phyloP scores from a whole-genome alignment of 805 yeast genomes.

The Wickerhamomyces subpelliculosus region DNA sequence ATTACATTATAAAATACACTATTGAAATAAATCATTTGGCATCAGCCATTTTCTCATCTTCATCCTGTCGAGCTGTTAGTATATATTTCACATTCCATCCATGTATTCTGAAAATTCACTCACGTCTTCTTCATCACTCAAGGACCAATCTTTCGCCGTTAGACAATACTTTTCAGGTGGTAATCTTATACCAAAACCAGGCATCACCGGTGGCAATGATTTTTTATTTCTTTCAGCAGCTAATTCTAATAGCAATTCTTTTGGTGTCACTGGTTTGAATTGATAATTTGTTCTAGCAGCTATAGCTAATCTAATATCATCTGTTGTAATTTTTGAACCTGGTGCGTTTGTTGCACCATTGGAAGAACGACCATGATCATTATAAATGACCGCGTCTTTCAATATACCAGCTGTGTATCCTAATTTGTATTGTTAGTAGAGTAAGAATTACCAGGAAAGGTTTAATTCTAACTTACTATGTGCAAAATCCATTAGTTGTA shows the following conservation, averaged over 20 bases:
- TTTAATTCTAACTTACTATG: slow-evolving; percentile 36
- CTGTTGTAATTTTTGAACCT: slow-evolving; percentile 60
- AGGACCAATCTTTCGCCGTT: slow-evolving; percentile 73
- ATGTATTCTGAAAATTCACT: neutral
- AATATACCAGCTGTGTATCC: slow-evolving; percentile 80
- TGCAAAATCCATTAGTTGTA: slow-evolving; percentile 96
- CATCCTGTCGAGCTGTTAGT: slow-evolving; percentile 9
- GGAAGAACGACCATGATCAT: slow-evolving; percentile 62
- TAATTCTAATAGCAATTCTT: slow-evolving; percentile 80
- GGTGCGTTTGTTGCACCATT: slow-evolving; percentile 34
- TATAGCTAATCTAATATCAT: slow-evolving; percentile 86
- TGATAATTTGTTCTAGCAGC: slow-evolving; percentile 94
- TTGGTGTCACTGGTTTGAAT: slow-evolving; percentile 93
- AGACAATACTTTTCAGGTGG: slow-evolving; percentile 98
- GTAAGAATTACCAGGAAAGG: neutral
- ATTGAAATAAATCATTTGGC: slow-evolving; percentile 4
- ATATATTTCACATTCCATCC: neutral
- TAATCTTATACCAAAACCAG: slow-evolving; percentile 83
- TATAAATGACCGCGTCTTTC: slow-evolving; percentile 83
- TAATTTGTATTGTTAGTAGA: slow-evolving; percentile 8
- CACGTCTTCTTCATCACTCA: slow-evolving; percentile 39
- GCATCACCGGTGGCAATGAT: slow-evolving; percentile 85
- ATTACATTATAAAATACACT: neutral
- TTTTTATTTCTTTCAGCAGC: slow-evolving; percentile 90
- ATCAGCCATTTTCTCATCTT: slow-evolving; percentile 18